A percentile compares a stretch with the other conserved stretches of the same genome.
phyloP scores from a whole-genome alignment of 495 filamentous ascomycete species.

The Letharia lupina region DNA sequence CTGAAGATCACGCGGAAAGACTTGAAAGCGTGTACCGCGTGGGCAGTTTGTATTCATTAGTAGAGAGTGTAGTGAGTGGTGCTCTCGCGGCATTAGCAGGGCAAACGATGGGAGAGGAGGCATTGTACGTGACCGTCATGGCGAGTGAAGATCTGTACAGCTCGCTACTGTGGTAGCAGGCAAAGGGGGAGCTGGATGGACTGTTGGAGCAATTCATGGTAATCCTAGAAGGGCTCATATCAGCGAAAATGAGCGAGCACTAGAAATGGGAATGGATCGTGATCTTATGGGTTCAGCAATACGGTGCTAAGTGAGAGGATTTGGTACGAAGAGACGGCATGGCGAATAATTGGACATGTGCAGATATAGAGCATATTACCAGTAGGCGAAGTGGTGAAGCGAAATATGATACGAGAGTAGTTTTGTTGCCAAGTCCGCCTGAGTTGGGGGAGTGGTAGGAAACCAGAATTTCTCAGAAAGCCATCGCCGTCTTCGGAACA shows the following conservation, averaged over 20 bases:
- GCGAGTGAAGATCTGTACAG: neutral
- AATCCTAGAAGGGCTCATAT: neutral
- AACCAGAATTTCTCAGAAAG: neutral
- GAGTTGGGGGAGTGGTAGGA: neutral
- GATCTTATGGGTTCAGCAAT: neutral
- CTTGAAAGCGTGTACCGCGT: neutral
- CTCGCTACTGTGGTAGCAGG: neutral
- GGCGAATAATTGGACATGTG: no score
- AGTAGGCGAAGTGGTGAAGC: neutral
- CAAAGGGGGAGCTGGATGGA: neutral
- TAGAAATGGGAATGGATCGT: neutral
- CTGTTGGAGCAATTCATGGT: neutral
- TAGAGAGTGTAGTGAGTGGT: neutral
- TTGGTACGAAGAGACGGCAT: neutral
- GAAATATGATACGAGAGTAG: neutral
- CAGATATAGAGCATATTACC: no score
- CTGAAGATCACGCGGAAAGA: neutral
- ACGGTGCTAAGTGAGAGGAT: neutral
- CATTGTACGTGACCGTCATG: neutral
- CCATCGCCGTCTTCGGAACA: neutral
- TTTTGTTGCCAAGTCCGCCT: neutral
- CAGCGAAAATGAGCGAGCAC: neutral
- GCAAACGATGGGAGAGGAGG: neutral
- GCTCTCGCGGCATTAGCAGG: neutral
- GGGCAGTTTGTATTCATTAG: neutral